These are phyloP conservation scores for Carpinus fangiana DNA, from an alignment of 306 rosid species.

Conservation along the genomic window DNA sequence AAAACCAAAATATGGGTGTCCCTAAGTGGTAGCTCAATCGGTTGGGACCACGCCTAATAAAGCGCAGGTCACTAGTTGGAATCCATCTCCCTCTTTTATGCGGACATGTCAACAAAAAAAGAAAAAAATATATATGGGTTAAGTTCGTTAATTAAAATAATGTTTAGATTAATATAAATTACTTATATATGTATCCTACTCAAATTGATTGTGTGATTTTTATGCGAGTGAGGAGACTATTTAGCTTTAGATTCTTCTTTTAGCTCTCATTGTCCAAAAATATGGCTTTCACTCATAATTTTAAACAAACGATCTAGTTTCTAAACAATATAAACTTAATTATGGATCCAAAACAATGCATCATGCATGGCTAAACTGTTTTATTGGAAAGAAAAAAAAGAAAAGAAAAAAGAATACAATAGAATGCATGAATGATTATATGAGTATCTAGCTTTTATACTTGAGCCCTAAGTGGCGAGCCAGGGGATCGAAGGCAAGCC, in stretches of 20 bases:
- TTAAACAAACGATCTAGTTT: not conserved
- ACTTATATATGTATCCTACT: no score
- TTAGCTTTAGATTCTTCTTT: not conserved
- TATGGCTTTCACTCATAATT: not conserved
- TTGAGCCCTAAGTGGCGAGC: not conserved
- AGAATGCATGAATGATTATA: not conserved
- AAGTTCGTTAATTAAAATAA: no score
- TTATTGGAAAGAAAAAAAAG: not conserved
- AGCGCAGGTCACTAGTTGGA: no score
- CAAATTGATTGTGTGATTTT: no score
- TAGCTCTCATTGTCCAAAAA: not conserved
- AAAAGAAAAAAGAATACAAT: not conserved
- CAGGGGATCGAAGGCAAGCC: not conserved
- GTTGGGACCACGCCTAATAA: no score
- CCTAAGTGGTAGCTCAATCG: no score
- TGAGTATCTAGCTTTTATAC: not conserved
- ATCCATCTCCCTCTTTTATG: no score
- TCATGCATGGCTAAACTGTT: not conserved
- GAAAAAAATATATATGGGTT: no score
- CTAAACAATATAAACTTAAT: not conserved
- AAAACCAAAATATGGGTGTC: no score
- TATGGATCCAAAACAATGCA: not conserved
- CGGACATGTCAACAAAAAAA: no score
- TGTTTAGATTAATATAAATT: no score
- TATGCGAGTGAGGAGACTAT: no score